Percentiles rank a stretch among this genome's conserved stretches.
Conservation (phyloP, 73 alveolate species). For the Stentor coeruleus region DNA sequence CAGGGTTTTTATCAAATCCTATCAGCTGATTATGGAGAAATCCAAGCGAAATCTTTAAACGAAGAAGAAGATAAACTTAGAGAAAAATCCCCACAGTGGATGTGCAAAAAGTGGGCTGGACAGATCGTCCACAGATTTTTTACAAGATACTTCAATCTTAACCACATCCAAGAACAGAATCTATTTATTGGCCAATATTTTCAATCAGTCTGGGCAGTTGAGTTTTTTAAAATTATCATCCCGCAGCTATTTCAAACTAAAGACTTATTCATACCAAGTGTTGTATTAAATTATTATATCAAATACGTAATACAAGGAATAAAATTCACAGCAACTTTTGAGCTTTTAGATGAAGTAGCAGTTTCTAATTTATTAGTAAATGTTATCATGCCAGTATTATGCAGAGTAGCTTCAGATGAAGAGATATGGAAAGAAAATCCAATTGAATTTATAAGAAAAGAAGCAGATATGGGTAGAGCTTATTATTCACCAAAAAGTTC, state of each 20-base stretch:
- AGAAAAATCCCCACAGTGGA: background rate
- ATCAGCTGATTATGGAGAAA: background rate
- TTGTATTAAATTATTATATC: background rate
- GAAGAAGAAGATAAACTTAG: background rate
- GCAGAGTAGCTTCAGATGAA: background rate
- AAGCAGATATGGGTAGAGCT: constrained; percentile 24
- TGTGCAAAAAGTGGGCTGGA: background rate
- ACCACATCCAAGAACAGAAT: background rate
- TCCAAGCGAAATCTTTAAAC: background rate
- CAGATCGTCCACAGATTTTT: background rate
- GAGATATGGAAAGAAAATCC: constrained; percentile 27
- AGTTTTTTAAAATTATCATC: background rate
- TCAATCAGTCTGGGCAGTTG: background rate
- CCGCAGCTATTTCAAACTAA: background rate
- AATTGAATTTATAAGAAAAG: constrained; percentile 29
- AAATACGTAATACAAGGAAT: background rate
- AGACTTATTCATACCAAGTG: background rate
- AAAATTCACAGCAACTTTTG: background rate
- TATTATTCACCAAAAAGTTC: constrained; percentile 30
- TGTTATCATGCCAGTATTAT: background rate
- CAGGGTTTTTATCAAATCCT: background rate
- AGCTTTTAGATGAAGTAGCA: background rate
- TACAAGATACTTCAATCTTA: background rate
- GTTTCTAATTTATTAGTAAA: background rate
- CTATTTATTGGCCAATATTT: background rate